A percentile compares a stretch with the other conserved stretches of the same genome.
Conservation (phyloP, 140 eudicot genomes). For the Oenanthe javanica region DNA sequence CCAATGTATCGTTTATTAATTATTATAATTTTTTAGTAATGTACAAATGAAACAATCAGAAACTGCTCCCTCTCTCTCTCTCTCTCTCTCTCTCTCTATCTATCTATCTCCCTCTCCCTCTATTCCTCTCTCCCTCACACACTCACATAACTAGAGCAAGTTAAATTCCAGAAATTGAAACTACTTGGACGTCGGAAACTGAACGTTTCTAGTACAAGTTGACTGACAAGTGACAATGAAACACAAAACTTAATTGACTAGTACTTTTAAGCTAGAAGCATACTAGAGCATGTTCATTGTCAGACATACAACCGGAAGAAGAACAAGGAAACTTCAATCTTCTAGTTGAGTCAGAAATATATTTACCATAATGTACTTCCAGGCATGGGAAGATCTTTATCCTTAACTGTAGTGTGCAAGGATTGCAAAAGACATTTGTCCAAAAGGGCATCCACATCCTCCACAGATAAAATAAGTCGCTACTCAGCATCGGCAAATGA, state of each 20-base stretch:
- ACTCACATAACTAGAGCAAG: background rate
- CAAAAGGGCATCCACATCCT: conserved; percentile 61
- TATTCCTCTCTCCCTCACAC: background rate
- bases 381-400: conserved; percentile 95
- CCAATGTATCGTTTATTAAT: background rate
- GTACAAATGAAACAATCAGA: background rate
- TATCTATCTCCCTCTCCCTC: background rate
- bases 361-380: conserved; percentile 89
- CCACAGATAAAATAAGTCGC: conserved; percentile 44
- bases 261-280: background rate
- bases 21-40: background rate
- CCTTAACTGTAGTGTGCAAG: conserved; percentile 84
- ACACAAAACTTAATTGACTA: background rate
- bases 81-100: background rate
- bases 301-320: background rate
- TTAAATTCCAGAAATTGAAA: background rate
- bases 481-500: conserved; percentile 51
- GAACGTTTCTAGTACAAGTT: background rate
- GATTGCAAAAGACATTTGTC: conserved; percentile 93
- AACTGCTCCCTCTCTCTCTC: background rate
- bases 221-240: background rate
- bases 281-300: background rate
- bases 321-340: background rate
- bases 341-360: background rate
- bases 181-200: background rate